A percentile compares a stretch with the other conserved stretches of the same genome.
These are phyloP conservation scores for Porogramme epimiltina DNA, from an alignment of 1,284 basidiomycete species.

Conservation along the genomic window DNA sequence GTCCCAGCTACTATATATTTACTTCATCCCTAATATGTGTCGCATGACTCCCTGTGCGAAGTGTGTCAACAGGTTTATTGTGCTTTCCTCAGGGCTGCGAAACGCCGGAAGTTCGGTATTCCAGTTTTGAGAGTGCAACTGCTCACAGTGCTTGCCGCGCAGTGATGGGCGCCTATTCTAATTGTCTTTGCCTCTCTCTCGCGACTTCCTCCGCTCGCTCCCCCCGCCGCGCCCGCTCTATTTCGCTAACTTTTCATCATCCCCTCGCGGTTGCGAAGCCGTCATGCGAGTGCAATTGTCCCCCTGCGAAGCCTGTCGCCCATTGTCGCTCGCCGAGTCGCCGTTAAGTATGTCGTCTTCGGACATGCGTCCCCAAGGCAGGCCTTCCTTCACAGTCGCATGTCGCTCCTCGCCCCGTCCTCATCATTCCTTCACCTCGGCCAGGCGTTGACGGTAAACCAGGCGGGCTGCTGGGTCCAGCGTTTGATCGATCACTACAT, in stretches of 20 bases:
- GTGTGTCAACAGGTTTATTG: constrained; percentile 5
- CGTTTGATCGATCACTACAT: neutral
- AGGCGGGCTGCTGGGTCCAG: constrained; percentile 13
- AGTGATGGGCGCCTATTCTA: constrained; percentile 2
- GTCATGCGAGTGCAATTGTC: constrained; percentile 14
- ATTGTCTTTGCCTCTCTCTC: constrained; percentile 10
- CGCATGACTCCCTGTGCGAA: constrained; percentile 18
- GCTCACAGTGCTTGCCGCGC: too few relatives aligned
- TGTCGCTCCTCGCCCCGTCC: constrained; percentile 7
- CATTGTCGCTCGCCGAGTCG: constrained; percentile 8
- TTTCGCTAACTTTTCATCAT: neutral
- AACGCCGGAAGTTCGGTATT: too few relatives aligned
- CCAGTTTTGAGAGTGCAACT: too few relatives aligned
- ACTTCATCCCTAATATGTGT: too few relatives aligned
- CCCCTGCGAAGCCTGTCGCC: neutral
- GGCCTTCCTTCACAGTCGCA: constrained; percentile 19
- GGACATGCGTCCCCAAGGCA: constrained; percentile 9
- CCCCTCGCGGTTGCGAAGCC: constrained; percentile 5
- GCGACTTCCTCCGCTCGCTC: neutral
- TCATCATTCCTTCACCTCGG: constrained; percentile 4
- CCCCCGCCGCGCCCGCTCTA: neutral
- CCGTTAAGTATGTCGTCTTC: constrained; percentile 13
- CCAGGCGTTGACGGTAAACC: constrained; percentile 16
- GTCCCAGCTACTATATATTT: too few relatives aligned
- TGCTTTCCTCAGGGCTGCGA: neutral